Conservation (phyloP, 805 yeast genomes). For the Hanseniaspora opuntiae region DNA sequence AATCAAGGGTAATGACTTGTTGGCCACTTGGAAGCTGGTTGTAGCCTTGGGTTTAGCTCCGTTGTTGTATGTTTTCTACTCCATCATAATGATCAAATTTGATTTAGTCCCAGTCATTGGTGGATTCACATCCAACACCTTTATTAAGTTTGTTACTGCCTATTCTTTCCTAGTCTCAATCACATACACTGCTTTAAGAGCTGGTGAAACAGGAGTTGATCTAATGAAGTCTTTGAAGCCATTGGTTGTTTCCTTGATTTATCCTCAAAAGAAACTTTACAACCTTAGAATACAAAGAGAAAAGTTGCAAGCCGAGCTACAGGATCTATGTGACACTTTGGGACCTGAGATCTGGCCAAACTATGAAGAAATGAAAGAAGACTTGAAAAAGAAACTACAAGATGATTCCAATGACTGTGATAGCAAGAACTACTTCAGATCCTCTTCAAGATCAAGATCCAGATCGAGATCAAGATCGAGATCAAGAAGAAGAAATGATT, state of each 20-base stretch:
- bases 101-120: constrained; percentile 11
- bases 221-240: constrained; percentile 73
- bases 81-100: constrained; percentile 39
- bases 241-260: constrained; percentile 34
- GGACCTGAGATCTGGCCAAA: constrained; percentile 87
- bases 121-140: constrained; percentile 8
- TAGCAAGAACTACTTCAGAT: constrained; percentile 2
- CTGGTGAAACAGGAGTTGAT: constrained; percentile 92
- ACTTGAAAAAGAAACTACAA: constrained; percentile 6
- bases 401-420: constrained; percentile 2
- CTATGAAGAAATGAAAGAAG: constrained; percentile 34
- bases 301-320: constrained; percentile 54
- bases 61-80: constrained; percentile 65
- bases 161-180: constrained; percentile 57
- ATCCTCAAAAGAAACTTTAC: constrained; percentile 31
- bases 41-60: constrained; percentile 86
- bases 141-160: constrained; percentile 34
- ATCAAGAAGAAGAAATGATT: constrained; percentile 5
- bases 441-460: background rate
- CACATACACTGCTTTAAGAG: constrained; percentile 78
- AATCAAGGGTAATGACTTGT: constrained; percentile 80
- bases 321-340: constrained; percentile 62
- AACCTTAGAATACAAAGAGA: constrained; percentile 47
- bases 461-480: constrained; percentile 11
- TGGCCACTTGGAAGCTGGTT: constrained; percentile 93